Evolutionary conservation across 2,329 filamentous ascomycete species (phyloP).

Genomic region (Penicillium rolfsii): DNA sequence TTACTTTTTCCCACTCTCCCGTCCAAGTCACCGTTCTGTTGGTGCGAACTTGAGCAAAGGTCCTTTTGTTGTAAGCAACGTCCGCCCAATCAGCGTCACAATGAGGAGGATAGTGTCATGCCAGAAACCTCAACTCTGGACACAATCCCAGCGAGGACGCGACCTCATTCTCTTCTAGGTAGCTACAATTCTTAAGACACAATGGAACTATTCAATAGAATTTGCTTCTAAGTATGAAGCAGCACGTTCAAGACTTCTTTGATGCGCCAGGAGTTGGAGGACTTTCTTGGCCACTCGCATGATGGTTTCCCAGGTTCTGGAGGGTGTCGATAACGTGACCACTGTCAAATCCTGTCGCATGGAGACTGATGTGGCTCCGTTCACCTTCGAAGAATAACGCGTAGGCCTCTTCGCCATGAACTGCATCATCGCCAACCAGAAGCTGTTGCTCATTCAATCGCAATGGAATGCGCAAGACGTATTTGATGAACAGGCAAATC

Average conservation of each 20-base stretch:
- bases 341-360: slow-evolving; percentile 14
- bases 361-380: slow-evolving; percentile 21
- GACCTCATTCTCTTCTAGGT: not conserved
- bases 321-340: slow-evolving; percentile 14
- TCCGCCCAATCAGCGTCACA: not conserved
- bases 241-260: not conserved
- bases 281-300: not conserved
- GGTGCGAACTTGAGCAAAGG: not conserved
- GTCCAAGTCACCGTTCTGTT: not conserved
- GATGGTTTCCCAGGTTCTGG: not conserved
- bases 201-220: not conserved
- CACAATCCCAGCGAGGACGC: not conserved
- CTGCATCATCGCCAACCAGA: slow-evolving; percentile 52
- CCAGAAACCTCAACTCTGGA: not conserved
- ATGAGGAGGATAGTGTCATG: not conserved
- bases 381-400: slow-evolving; percentile 31
- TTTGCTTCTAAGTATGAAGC: not conserved
- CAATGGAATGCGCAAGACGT: slow-evolving; percentile 53
- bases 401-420: slow-evolving; percentile 54
- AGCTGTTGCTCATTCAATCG: slow-evolving; percentile 53
- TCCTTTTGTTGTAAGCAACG: not conserved
- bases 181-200: not conserved
- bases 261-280: not conserved
- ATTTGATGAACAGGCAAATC: slow-evolving; percentile 57
- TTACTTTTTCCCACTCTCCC: not conserved